Percentiles rank a stretch among this genome's conserved stretches.
phyloP scores from a whole-genome alignment of 2,329 filamentous ascomycete genomes.

The Ceratocystis harringtonii region DNA sequence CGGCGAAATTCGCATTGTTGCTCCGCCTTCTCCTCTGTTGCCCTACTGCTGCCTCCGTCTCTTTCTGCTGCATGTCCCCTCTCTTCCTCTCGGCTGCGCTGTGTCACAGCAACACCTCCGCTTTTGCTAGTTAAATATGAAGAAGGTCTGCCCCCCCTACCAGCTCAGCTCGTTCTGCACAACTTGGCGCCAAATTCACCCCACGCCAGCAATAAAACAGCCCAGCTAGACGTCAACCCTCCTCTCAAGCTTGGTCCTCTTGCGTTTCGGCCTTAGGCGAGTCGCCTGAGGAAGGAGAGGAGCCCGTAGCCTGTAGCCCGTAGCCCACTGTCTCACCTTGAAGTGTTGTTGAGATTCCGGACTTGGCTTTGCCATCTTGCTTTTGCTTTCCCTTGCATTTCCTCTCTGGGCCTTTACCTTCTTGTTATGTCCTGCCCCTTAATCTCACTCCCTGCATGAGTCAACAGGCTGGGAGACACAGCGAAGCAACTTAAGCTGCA shows the following conservation, averaged over 20 bases:
- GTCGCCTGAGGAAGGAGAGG: too few species aligned
- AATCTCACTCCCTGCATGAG: conserved; percentile 1
- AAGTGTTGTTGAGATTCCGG: too few species aligned
- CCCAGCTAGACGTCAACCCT: background rate
- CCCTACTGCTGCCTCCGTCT: background rate
- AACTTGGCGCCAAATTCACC: background rate
- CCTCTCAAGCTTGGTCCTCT: background rate
- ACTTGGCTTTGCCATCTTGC: background rate
- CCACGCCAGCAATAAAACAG: background rate
- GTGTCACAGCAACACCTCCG: background rate
- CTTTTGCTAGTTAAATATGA: background rate
- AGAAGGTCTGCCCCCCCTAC: background rate
- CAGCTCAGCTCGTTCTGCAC: background rate
- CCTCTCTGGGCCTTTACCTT: background rate
- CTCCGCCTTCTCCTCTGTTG: background rate
- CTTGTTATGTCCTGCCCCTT: background rate
- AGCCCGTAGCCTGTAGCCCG: too few species aligned
- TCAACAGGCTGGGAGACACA: background rate
- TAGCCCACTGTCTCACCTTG: too few species aligned
- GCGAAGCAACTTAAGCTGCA: background rate
- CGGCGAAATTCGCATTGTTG: background rate
- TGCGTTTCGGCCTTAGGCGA: too few species aligned
- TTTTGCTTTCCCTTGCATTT: background rate
- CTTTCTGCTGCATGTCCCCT: background rate
- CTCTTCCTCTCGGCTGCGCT: background rate